Conservation (phyloP, 768 basidiomycete genomes). For the Mycena indigotica region DNA sequence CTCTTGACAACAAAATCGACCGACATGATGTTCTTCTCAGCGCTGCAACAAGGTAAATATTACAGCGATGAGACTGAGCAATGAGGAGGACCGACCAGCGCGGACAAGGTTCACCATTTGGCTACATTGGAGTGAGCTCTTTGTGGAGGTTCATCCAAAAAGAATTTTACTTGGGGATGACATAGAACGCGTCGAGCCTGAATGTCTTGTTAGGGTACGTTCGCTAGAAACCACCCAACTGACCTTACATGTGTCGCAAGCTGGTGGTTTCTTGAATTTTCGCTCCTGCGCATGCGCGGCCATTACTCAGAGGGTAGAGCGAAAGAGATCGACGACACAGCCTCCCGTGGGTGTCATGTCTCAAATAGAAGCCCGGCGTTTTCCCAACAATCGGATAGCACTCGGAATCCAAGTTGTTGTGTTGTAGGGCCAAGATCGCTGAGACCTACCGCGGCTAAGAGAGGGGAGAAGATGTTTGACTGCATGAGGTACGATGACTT, state of each 20-base stretch:
- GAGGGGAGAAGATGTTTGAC: no score
- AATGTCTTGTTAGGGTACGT: background rate
- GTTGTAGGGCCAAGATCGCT: no score
- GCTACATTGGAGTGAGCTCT: no score
- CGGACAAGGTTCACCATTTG: conserved; percentile 8
- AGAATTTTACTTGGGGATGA: conserved; percentile 8
- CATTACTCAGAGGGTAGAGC: background rate
- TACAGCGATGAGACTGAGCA: background rate
- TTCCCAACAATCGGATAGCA: no score
- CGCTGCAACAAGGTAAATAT: background rate
- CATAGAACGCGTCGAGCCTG: conserved; percentile 11
- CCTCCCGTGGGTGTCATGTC: background rate
- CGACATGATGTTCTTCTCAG: conserved; percentile 8
- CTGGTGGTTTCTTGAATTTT: conserved; percentile 6
- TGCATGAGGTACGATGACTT: no score
- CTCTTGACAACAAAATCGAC: background rate
- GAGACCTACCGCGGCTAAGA: no score
- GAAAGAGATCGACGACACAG: background rate
- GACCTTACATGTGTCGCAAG: conserved; percentile 11
- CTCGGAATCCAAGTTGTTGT: no score
- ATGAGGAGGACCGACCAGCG: background rate
- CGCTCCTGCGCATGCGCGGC: background rate
- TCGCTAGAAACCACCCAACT: background rate
- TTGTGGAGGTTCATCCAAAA: no score
- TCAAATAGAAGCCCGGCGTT: background rate